Evolutionary conservation across 257 asterid genomes (phyloP).

Genomic region (Cynanchum wilfordii): DNA sequence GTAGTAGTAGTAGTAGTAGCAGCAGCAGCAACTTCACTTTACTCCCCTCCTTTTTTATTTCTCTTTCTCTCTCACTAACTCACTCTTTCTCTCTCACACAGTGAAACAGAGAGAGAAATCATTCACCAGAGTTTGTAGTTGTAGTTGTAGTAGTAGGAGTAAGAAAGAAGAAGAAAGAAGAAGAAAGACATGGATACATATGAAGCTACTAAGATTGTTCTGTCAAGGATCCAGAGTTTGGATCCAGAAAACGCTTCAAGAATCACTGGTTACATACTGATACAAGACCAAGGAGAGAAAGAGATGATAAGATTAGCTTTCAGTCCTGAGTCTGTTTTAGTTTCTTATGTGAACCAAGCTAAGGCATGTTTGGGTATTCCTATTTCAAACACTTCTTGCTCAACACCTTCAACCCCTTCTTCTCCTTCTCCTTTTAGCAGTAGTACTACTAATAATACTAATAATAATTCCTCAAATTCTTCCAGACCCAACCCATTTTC

Average conservation of each 20-base stretch:
- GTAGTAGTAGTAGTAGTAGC: background rate
- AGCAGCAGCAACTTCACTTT: slow-evolving; percentile 4
- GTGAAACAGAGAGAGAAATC: background rate
- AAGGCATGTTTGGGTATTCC: slow-evolving; percentile 47
- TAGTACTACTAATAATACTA: slow-evolving; percentile 23
- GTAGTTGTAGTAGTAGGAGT: too few relatives aligned
- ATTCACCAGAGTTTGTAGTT: background rate
- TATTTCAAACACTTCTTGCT: slow-evolving; percentile 25
- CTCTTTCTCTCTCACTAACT: background rate
- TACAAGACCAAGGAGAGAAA: slow-evolving; percentile 76
- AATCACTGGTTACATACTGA: slow-evolving; percentile 75
- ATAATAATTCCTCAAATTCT: background rate
- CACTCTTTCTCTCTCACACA: background rate
- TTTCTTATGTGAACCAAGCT: slow-evolving; percentile 52
- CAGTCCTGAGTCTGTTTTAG: slow-evolving; percentile 53
- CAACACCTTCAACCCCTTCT: slow-evolving; percentile 37
- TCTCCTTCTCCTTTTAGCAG: slow-evolving; percentile 25
- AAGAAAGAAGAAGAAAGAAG: too few relatives aligned
- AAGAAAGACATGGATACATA: slow-evolving; percentile 42
- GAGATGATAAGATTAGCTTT: slow-evolving; percentile 83
- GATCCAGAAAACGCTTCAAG: slow-evolving; percentile 83
- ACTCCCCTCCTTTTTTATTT: background rate
- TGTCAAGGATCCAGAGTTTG: slow-evolving; percentile 69
- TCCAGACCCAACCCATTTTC: slow-evolving; percentile 38
- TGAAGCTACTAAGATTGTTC: slow-evolving; percentile 65